These are phyloP conservation scores for Leishmania tarentolae DNA, from an alignment of 208 protist species.

Conservation along the genomic window DNA sequence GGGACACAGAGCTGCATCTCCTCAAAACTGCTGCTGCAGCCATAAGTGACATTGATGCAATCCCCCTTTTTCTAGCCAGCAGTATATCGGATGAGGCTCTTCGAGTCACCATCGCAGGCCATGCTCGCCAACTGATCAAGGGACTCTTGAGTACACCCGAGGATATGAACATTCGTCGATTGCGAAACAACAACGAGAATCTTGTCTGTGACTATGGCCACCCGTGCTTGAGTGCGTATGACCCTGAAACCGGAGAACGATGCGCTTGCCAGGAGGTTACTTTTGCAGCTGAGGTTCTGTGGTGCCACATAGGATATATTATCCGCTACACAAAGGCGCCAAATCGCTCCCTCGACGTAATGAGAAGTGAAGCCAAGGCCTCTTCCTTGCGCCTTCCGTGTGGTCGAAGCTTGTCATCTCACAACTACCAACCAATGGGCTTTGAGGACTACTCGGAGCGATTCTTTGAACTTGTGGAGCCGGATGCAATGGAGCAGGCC, in stretches of 20 bases:
- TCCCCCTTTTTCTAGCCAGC: constrained; percentile 18
- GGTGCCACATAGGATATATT: constrained; percentile 69
- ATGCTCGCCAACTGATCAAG: constrained; percentile 43
- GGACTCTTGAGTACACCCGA: constrained; percentile 72
- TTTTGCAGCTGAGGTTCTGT: constrained; percentile 55
- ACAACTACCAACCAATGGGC: constrained; percentile 54
- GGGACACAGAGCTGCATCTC: constrained; percentile 33
- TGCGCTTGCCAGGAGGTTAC: constrained; percentile 34
- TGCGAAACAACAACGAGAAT: constrained; percentile 78
- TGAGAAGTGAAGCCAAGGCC: constrained; percentile 20
- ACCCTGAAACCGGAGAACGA: background rate
- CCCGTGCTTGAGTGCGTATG: constrained; percentile 26
- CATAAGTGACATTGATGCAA: constrained; percentile 6
- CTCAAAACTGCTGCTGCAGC: background rate
- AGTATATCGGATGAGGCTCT: constrained; percentile 27
- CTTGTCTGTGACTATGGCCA: constrained; percentile 76
- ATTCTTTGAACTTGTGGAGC: constrained; percentile 72
- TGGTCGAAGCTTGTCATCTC: constrained; percentile 39
- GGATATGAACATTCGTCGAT: constrained; percentile 68
- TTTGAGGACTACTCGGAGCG: constrained; percentile 86
- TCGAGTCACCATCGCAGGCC: constrained; percentile 17
- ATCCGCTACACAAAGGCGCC: constrained; percentile 62
- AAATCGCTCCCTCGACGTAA: constrained; percentile 22
- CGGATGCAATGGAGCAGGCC: constrained; percentile 49
- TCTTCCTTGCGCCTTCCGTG: constrained; percentile 57